Evolutionary conservation across 441 rosid species (phyloP).

Genomic region (Populus tomentosa): DNA sequence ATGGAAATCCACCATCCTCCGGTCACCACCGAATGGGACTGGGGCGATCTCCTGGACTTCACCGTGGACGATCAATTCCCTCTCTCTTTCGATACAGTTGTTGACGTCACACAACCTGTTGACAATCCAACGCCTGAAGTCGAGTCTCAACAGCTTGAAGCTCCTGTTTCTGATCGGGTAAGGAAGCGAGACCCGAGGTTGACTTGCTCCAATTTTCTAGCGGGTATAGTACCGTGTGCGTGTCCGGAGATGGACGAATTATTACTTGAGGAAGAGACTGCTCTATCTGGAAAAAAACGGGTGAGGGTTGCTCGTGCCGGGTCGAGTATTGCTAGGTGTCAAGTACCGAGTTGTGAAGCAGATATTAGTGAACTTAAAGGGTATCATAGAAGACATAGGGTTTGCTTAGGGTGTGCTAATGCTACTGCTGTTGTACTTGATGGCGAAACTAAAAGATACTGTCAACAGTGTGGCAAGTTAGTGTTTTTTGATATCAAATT

Average conservation of each 20-base stretch:
- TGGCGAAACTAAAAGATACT: slow-evolving; percentile 77
- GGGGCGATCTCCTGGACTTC: slow-evolving; percentile 77
- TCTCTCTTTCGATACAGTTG: slow-evolving; percentile 30
- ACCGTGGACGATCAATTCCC: slow-evolving; percentile 54
- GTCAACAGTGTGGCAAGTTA: slow-evolving; percentile 99
- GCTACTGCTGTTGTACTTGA: slow-evolving; percentile 59
- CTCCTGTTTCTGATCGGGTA: slow-evolving; percentile 39
- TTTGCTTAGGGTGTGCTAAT: slow-evolving; percentile 85
- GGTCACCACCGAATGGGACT: slow-evolving; percentile 61
- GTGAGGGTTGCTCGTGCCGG: slow-evolving; percentile 37
- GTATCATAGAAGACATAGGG: slow-evolving; percentile 82
- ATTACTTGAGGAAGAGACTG: slow-evolving; percentile 49
- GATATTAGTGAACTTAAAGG: slow-evolving; percentile 92
- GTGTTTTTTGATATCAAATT: slow-evolving; percentile 1
- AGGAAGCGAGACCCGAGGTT: slow-evolving; percentile 93
- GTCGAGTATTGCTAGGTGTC: slow-evolving; percentile 48
- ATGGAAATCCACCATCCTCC: slow-evolving; percentile 45
- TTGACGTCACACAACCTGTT: background rate
- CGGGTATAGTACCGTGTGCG: slow-evolving; percentile 76
- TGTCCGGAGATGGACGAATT: slow-evolving; percentile 87
- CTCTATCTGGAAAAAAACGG: slow-evolving; percentile 55
- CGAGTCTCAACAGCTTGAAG: slow-evolving; percentile 10
- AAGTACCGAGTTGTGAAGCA: slow-evolving; percentile 73
- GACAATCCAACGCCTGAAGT: background rate
- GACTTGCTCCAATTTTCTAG: slow-evolving; percentile 74